phyloP scores from a whole-genome alignment of 2,329 filamentous ascomycete genomes.

The Dactylellina drechsleri region DNA sequence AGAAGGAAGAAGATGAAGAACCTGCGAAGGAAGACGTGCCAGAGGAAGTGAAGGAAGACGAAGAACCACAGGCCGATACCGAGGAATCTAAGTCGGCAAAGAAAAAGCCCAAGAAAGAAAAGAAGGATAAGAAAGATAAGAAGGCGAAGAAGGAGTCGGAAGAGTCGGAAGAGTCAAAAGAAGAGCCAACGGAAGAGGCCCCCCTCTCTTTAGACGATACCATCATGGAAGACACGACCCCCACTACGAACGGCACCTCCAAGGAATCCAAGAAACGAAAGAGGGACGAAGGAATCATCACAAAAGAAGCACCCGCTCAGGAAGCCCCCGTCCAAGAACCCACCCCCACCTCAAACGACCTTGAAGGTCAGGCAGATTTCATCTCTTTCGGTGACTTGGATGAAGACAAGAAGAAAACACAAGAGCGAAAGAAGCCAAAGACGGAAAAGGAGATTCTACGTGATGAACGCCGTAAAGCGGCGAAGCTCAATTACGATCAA shows the following conservation, averaged over 20 bases:
- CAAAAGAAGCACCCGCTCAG: conserved; percentile 1
- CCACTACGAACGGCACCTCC: conserved; percentile 20
- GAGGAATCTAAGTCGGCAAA: conserved; percentile 46
- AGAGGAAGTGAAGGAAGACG: conserved; percentile 12
- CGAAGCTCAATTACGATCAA: conserved; percentile 29
- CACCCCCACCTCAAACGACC: not conserved
- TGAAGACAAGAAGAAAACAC: conserved; percentile 23
- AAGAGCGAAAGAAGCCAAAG: conserved; percentile 42
- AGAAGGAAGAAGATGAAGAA: conserved; percentile 62
- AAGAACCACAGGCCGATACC: conserved; percentile 11
- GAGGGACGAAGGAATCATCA: conserved; percentile 27
- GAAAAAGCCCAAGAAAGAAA: conserved; percentile 47
- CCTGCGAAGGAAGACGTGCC: conserved; percentile 20
- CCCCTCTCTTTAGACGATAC: conserved; percentile 10
- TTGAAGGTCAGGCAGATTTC: conserved; percentile 37
- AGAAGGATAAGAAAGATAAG: conserved; percentile 48
- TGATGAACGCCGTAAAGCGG: conserved; percentile 21
- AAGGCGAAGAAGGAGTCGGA: conserved; percentile 56
- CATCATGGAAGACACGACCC: conserved; percentile 45
- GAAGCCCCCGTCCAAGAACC: not conserved
- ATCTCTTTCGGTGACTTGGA: conserved; percentile 40
- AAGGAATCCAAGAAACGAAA: conserved; percentile 40
- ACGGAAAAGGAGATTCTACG: conserved; percentile 47
- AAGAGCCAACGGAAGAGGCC: conserved; percentile 8
- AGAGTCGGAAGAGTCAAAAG: conserved; percentile 35